Percentiles rank a stretch among this genome's conserved stretches.
phyloP scores from a whole-genome alignment of 1,139 yeast genomes.

The Candida labiduridarum region DNA sequence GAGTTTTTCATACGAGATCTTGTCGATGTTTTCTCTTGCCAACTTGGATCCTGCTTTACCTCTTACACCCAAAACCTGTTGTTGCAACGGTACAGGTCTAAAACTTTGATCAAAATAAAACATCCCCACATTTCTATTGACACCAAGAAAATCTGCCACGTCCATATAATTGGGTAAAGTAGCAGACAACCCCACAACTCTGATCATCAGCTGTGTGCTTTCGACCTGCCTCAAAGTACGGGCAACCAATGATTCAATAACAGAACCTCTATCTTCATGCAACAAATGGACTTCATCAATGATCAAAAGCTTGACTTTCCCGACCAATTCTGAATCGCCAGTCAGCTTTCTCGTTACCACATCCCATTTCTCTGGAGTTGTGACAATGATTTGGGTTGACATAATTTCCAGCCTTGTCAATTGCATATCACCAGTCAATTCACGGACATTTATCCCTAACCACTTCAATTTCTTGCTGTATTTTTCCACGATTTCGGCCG shows the following conservation, averaged over 20 bases:
- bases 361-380: conserved; percentile 99
- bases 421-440: conserved; percentile 97
- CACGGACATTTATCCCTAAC: conserved; percentile 85
- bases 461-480: conserved; percentile 76
- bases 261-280: conserved; percentile 98
- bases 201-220: conserved; percentile 87
- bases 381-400: conserved; percentile 87
- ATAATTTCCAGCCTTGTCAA: conserved; percentile 80
- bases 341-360: conserved; percentile 89
- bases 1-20: conserved; percentile 75
- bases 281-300: conserved; percentile 96
- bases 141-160: conserved; percentile 95
- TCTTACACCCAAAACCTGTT: conserved; percentile 81
- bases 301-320: conserved; percentile 80
- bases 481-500: conserved; percentile 96
- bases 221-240: conserved; percentile 95
- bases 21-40: conserved; percentile 77
- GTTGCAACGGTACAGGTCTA: conserved; percentile 92
- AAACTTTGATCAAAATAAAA: conserved; percentile 92
- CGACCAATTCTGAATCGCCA: conserved; percentile 85
- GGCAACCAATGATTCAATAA: conserved; percentile 92
- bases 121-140: conserved; percentile 85
- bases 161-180: conserved; percentile 92
- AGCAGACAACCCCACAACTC: conserved; percentile 96
- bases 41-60: conserved; percentile 75